Base-by-base conservation (phyloP, 345 rosid genomes). In the Eucalyptus fibrosa region DNA sequence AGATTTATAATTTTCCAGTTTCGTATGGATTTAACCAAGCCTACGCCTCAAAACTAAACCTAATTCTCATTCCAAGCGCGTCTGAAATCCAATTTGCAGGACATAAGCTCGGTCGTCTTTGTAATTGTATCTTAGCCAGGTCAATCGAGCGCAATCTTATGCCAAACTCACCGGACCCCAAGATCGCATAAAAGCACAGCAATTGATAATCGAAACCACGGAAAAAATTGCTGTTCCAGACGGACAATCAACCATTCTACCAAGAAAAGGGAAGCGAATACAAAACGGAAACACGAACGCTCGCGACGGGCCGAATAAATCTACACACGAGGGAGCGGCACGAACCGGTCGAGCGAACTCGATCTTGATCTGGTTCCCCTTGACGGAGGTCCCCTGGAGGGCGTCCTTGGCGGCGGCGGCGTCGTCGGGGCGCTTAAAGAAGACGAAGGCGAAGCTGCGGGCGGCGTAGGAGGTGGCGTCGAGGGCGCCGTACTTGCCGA, bases 271-370 rank as follows among this genome's bases (percentile, higher is more conserved):
- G 28, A 7, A 42, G 8, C 47, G 12, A 77, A 62, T 53, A 87
- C 88, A 87, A 87, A 60, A 24, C 24, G 49, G 44, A 59, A 86
- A 50, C 10, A 85, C n/a, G 34, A 40, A 47, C 32, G 49, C 5
- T 12, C 53, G 53, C 65, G 60, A 37, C 59, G 40, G 40, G 67
- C 34, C 14, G 50, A 89, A 91, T 51, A 86, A 92, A 91, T 53
- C 88, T 90, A 93, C 90, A 92, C 90, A 6, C 62, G 86, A 94
- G 91, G 91, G 96, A 94, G 87, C 91, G 92, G 96, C 90, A 96
- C 98, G 89, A 98, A 98, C 99, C 99, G 99, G 99, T 92, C 99
- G 93, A n/a, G 99, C 98, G 93, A 93, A 98, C 96, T 97, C 99
- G 95, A 97, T 96, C 89, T 94, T 98, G 85, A 98, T 91, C 86